A percentile compares a stretch with the other conserved stretches of the same genome.
Evolutionary conservation across 257 asterid species (phyloP).

Genomic region (Pogostemon cablin): DNA sequence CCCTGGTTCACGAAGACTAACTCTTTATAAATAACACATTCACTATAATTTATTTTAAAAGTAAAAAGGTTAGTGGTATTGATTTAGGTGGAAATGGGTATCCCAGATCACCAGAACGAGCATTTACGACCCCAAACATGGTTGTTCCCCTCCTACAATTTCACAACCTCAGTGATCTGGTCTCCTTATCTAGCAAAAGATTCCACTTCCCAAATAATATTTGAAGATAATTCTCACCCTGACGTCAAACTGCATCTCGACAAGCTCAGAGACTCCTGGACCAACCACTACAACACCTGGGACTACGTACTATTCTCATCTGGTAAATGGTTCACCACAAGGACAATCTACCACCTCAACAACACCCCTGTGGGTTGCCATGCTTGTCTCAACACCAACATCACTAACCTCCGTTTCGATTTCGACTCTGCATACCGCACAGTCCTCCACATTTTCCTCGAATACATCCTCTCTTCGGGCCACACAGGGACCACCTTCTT

Average conservation of each 20-base stretch:
- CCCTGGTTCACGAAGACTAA: no score
- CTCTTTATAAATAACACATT: no score
- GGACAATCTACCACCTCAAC: slow-evolving; percentile 62
- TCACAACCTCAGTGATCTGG: slow-evolving; percentile 69
- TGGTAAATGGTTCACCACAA: slow-evolving; percentile 77
- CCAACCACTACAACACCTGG: slow-evolving; percentile 43
- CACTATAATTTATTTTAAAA: no score
- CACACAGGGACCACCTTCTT: slow-evolving; percentile 61
- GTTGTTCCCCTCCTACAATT: slow-evolving; percentile 68
- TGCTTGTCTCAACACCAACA: slow-evolving; percentile 63
- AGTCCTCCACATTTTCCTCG: slow-evolving; percentile 55
- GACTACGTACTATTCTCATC: slow-evolving; percentile 67
- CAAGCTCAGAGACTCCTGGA: slow-evolving; percentile 69
- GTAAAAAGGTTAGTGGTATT: no score
- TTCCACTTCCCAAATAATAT: slow-evolving; percentile 48
- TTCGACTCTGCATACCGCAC: slow-evolving; percentile 46
- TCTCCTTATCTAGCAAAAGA: slow-evolving; percentile 82
- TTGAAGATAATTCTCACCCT: slow-evolving; percentile 57
- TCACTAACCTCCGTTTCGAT: slow-evolving; percentile 56
- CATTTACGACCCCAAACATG: slow-evolving; percentile 58
- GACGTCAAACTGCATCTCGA: slow-evolving; percentile 83
- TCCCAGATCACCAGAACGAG: slow-evolving; percentile 69
- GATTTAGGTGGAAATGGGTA: slow-evolving; percentile 57
- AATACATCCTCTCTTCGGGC: slow-evolving; percentile 44
- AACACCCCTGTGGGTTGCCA: slow-evolving; percentile 64